Percentiles rank a stretch among this genome's conserved stretches.
Conservation (phyloP, 2,329 filamentous ascomycete genomes). For the Diaporthe sp. region DNA sequence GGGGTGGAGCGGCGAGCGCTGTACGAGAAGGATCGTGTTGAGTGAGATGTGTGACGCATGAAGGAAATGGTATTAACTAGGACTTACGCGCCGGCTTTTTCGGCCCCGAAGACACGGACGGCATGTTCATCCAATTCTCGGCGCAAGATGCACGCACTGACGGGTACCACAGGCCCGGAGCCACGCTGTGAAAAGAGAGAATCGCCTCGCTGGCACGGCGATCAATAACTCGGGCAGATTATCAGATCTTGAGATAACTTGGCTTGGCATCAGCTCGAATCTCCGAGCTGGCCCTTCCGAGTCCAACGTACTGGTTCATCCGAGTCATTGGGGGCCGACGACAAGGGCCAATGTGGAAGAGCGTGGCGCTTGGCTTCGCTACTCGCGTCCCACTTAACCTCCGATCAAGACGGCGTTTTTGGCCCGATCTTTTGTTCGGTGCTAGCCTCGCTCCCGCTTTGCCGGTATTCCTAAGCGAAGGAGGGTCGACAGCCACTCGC, state of each 20-base stretch:
- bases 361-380: slow-evolving; percentile 22
- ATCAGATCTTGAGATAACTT: slow-evolving; percentile 17
- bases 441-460: not conserved
- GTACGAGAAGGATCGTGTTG: not conserved
- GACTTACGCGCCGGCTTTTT: not conserved
- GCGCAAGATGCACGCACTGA: not conserved
- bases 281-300: slow-evolving; percentile 13
- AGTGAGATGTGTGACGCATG: not conserved
- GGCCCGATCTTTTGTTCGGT: not conserved
- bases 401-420: slow-evolving; percentile 19
- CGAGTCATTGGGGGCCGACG: slow-evolving; percentile 14
- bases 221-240: not conserved
- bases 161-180: not conserved
- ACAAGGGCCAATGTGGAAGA: not conserved
- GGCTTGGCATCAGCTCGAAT: slow-evolving; percentile 20
- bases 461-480: not conserved
- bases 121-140: slow-evolving; percentile 2
- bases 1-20: too few relatives aligned
- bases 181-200: not conserved
- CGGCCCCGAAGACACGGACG: not conserved
- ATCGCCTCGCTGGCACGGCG: not conserved
- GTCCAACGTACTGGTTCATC: slow-evolving; percentile 12
- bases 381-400: not conserved
- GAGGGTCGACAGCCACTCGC: not conserved
- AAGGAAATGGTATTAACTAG: not conserved